A percentile compares a stretch with the other conserved stretches of the same genome.
Evolutionary conservation across 2,329 filamentous ascomycete species (phyloP).

Genomic region (Plectosphaerella plurivora): DNA sequence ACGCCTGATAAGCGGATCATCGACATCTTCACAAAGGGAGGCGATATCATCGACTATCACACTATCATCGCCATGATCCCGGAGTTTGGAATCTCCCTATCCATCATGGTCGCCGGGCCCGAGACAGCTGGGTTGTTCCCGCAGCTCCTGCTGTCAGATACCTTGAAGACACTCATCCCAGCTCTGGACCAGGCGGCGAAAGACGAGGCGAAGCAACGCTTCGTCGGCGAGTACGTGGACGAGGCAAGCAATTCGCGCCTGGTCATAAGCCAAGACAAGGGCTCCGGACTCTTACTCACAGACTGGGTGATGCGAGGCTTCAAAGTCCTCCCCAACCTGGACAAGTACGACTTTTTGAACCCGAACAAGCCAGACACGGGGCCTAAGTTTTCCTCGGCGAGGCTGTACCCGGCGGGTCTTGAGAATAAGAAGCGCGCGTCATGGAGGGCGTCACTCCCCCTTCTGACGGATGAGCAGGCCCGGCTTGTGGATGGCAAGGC

Average conservation of each 20-base stretch:
- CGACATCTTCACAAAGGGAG: slow-evolving; percentile 43
- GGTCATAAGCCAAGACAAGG: slow-evolving; percentile 29
- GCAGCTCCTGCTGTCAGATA: slow-evolving; percentile 2
- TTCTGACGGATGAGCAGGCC: background rate
- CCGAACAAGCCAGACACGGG: slow-evolving; percentile 2
- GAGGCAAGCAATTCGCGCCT: slow-evolving; percentile 32
- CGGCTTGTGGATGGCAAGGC: background rate
- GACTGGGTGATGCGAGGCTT: slow-evolving; percentile 34
- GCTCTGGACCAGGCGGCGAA: slow-evolving; percentile 37
- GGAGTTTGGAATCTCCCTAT: slow-evolving; percentile 39
- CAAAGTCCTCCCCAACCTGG: slow-evolving; percentile 31
- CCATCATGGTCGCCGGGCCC: slow-evolving; percentile 29
- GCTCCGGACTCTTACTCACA: slow-evolving; percentile 31
- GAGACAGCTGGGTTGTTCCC: slow-evolving; percentile 13
- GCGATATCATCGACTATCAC: slow-evolving; percentile 36
- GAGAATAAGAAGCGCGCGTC: slow-evolving; percentile 12
- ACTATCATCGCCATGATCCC: slow-evolving; percentile 34
- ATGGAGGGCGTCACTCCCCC: slow-evolving; percentile 25
- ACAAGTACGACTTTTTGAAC: slow-evolving; percentile 13
- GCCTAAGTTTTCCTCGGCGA: slow-evolving; percentile 11
- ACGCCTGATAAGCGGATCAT: slow-evolving; percentile 32
- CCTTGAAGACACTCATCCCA: slow-evolving; percentile 30
- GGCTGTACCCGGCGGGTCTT: slow-evolving; percentile 11
- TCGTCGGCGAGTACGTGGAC: slow-evolving; percentile 33
- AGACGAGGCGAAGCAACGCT: slow-evolving; percentile 22